Evolutionary conservation across 2,329 filamentous ascomycete species (phyloP).

Genomic region (Ophiostoma novo-ulmi): DNA sequence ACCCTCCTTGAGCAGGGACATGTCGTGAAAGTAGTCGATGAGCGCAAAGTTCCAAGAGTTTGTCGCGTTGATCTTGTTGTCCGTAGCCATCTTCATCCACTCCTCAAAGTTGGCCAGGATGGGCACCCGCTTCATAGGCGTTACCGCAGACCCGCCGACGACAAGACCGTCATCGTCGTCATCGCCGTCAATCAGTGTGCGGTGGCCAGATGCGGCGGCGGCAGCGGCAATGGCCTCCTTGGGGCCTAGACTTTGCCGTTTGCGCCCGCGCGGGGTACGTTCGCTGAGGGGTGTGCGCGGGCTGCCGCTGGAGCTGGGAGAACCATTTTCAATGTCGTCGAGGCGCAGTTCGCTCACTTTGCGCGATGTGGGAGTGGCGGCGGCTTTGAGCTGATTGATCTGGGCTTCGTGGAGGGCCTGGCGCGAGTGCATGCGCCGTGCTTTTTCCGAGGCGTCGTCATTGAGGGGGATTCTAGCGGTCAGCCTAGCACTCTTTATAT

Average conservation of each 20-base stretch:
- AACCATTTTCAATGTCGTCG: conserved; percentile 52
- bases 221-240: conserved; percentile 31
- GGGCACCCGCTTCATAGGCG: conserved; percentile 92
- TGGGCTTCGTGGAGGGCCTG: conserved; percentile 85
- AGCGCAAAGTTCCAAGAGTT: conserved; percentile 99
- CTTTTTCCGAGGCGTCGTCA: conserved; percentile 90
- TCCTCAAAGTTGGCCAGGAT: conserved; percentile 98
- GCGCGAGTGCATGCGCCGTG: conserved; percentile 76
- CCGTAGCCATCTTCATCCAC: conserved; percentile 99
- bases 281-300: conserved; percentile 44
- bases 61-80: conserved; percentile 97
- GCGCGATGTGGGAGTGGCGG: conserved; percentile 61
- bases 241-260: conserved; percentile 28
- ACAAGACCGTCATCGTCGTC: conserved; percentile 59
- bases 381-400: conserved; percentile 84
- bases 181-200: conserved; percentile 28
- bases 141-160: conserved; percentile 57
- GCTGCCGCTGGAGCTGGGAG: conserved; percentile 44
- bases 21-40: conserved; percentile 99
- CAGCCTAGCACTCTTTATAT: not conserved
- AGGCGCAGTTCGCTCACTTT: conserved; percentile 54
- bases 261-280: conserved; percentile 40
- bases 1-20: conserved; percentile 93
- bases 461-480: conserved; percentile 78
- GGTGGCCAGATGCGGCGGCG: conserved; percentile 17